These are phyloP conservation scores for Helicostylum pulchrum DNA, from an alignment of 192 early-diverging fungal species.

Conservation along the genomic window DNA sequence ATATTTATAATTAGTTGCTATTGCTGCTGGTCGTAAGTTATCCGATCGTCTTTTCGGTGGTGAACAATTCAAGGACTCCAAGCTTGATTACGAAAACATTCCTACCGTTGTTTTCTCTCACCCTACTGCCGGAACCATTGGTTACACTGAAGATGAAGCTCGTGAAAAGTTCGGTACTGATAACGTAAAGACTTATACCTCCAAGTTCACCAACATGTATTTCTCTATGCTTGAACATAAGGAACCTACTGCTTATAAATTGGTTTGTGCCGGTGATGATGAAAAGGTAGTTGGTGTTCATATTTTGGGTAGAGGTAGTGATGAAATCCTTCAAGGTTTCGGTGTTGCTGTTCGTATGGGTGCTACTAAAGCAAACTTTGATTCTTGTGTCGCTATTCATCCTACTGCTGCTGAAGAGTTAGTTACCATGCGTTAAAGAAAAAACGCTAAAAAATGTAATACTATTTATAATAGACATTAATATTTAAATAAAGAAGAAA, in stretches of 20 bases:
- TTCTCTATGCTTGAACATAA: constrained; percentile 80
- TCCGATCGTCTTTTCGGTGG: constrained; percentile 89
- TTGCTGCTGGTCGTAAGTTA: constrained; percentile 89
- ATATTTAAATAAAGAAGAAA: not conserved
- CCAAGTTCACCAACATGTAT: constrained; percentile 91
- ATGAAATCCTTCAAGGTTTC: constrained; percentile 94
- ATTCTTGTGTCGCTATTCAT: constrained; percentile 92
- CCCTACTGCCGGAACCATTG: constrained; percentile 80
- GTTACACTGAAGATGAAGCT: constrained; percentile 85
- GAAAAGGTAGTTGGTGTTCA: constrained; percentile 97
- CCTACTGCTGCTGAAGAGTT: constrained; percentile 95
- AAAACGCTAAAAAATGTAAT: not conserved
- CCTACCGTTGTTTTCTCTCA: constrained; percentile 96
- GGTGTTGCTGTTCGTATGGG: constrained; percentile 98
- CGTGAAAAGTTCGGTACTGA: constrained; percentile 65
- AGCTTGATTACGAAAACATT: constrained; percentile 92
- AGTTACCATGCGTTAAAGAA: constrained; percentile 51
- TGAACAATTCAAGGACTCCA: constrained; percentile 61
- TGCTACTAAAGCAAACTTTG: constrained; percentile 95
- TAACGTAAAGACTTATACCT: constrained; percentile 81
- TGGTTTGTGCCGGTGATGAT: constrained; percentile 77
- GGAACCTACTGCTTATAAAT: constrained; percentile 87
- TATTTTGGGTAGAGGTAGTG: constrained; percentile 82
- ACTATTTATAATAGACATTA: not conserved
- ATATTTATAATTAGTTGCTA: constrained; percentile 66